Evolutionary conservation across 1,284 basidiomycete species (phyloP).

Genomic region (Austroboletus novae-zelandiae): DNA sequence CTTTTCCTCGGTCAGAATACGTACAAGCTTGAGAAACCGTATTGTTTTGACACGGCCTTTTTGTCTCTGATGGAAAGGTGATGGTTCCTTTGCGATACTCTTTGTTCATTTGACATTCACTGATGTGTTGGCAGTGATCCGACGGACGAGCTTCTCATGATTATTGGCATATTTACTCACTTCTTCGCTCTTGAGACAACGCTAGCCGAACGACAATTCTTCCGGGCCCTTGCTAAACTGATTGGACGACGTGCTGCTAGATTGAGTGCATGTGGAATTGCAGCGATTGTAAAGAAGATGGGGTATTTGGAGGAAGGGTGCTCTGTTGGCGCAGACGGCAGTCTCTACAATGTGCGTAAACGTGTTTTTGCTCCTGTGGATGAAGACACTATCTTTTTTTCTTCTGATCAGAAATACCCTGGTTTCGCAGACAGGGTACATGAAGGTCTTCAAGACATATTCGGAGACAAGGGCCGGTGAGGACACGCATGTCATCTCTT

Average conservation of each 20-base stretch:
- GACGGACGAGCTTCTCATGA: slow-evolving; percentile 96
- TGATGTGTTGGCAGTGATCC: slow-evolving; percentile 63
- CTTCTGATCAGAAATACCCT: slow-evolving; percentile 79
- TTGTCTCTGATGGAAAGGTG: slow-evolving; percentile 93
- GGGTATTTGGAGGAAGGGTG: slow-evolving; percentile 88
- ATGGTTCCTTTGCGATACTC: slow-evolving; percentile 10
- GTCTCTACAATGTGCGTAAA: slow-evolving; percentile 81
- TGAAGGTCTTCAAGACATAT: slow-evolving; percentile 86
- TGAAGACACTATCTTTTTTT: slow-evolving; percentile 8
- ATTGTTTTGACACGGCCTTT: slow-evolving; percentile 96
- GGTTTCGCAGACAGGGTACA: slow-evolving; percentile 88
- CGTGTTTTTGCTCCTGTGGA: neutral
- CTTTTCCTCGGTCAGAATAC: slow-evolving; percentile 98
- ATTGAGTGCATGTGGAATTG: slow-evolving; percentile 90
- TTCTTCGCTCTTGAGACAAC: slow-evolving; percentile 95
- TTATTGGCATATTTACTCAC: slow-evolving; percentile 95
- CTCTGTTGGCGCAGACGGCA: slow-evolving; percentile 88
- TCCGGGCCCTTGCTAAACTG: slow-evolving; percentile 86
- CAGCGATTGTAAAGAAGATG: slow-evolving; percentile 91
- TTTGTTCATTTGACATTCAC: neutral
- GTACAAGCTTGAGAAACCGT: slow-evolving; percentile 93
- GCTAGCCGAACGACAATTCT: slow-evolving; percentile 91
- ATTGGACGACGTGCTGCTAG: slow-evolving; percentile 89
- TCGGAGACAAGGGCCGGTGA: slow-evolving; percentile 88
- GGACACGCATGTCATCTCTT: slow-evolving; percentile 28